phyloP scores from a whole-genome alignment of 345 rosid genomes.

The Noccaea bulbosa region DNA sequence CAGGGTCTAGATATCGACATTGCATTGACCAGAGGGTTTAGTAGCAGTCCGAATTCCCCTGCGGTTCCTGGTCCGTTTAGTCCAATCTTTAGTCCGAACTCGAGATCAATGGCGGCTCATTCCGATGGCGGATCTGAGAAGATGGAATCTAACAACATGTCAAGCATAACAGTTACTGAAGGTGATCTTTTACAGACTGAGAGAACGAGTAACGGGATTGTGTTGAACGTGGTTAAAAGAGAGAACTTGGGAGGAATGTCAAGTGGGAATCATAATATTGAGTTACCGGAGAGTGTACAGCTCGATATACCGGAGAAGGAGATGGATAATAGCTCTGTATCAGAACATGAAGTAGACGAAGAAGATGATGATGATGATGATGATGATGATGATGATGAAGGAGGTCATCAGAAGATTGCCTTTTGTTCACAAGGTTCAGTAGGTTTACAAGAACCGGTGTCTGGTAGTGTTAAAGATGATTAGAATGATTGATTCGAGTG shows the following conservation, averaged over 20 bases:
- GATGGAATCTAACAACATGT: constrained; percentile 47
- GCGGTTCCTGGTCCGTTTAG: constrained; percentile 43
- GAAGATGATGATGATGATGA: constrained; percentile 28
- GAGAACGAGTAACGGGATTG: constrained; percentile 67
- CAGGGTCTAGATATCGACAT: constrained; percentile 65
- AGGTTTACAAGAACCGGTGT: constrained; percentile 32
- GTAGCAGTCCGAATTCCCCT: constrained; percentile 54
- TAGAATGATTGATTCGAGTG: constrained; percentile 29
- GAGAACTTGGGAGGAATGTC: constrained; percentile 55
- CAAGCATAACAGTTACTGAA: constrained; percentile 77
- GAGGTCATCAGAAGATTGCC: too few relatives aligned
- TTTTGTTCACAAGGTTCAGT: constrained; percentile 18
- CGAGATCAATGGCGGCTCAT: constrained; percentile 47
- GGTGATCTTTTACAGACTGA: constrained; percentile 91
- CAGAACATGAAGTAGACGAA: constrained; percentile 56
- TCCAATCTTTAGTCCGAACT: constrained; percentile 40
- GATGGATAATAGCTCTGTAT: constrained; percentile 66
- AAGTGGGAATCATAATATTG: constrained; percentile 45
- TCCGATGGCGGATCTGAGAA: constrained; percentile 49
- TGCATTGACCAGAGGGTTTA: constrained; percentile 57
- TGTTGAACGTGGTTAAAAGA: constrained; percentile 75
- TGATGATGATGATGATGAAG: constrained; percentile 6
- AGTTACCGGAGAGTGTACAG: constrained; percentile 70
- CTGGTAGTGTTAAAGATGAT: constrained; percentile 34
- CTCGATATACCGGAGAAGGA: constrained; percentile 74